Base-by-base conservation (phyloP, 108 stramenopile genomes). In the Parmales sp. region DNA sequence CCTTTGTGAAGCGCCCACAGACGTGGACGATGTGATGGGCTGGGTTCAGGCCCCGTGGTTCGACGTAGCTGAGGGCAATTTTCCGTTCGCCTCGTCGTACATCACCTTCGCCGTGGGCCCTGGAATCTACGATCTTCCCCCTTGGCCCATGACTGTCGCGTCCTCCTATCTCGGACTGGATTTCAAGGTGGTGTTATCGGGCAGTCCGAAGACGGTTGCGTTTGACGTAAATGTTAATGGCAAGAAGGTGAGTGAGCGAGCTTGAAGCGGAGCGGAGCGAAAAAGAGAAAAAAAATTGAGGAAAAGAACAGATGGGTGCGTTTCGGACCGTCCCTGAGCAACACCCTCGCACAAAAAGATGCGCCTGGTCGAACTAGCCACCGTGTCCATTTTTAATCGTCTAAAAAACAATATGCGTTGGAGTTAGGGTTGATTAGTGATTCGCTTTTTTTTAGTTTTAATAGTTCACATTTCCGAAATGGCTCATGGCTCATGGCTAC, bases 111-210 rank as follows among this genome's bases (percentile, higher is more conserved):
- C 85, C 2, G 54, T 86, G 8, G 71, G 73, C 29, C 70, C 75
- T 66, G 75, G 83, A 20, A 67, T 78, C 18, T 73, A 72, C n/a
- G 74, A 70, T 0, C 73, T 89, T 2, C 88, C 88, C 1, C 70
- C 88, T 0, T 89, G 84, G 84, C 86, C 88, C 2, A 68, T 82
- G 22, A 84, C 84, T 41, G 71, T 67, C 34, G 86, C 84, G 6
- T 89, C 86, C 63, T 73, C 76, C 69, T 66, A 69, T n/a, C 43
- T 67, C 13, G 48, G 65, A 18, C 28, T 18, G 11, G 46, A 48
- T 23, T 48, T 48, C 23, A 23, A 18, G 4, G 46, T 48, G 4
- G 4, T 2, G 8, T n/a, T 48, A 13, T 48, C 46, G 2, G 46
- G 46, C 13, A 22, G 3, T 7, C 13, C 34, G 16, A 19, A 37